These are phyloP conservation scores for Mucor racemosus DNA, from an alignment of 371 early-diverging fungal species.

Conservation along the genomic window DNA sequence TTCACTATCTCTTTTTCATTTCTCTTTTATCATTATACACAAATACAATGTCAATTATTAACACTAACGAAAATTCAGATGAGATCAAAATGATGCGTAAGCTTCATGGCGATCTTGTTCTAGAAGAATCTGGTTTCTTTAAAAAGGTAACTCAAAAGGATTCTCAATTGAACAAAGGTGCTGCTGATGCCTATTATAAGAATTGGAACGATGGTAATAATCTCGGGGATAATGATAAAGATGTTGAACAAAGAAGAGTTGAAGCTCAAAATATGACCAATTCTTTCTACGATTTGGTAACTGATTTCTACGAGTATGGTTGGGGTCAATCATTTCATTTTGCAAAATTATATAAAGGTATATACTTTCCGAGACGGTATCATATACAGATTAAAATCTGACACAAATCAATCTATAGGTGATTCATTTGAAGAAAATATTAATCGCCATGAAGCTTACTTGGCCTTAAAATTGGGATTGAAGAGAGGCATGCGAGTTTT, in stretches of 20 bases:
- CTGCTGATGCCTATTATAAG: slow-evolving; percentile 40
- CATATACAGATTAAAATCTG: background rate
- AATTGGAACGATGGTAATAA: slow-evolving; percentile 45
- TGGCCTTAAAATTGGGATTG: slow-evolving; percentile 71
- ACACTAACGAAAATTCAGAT: slow-evolving; percentile 31
- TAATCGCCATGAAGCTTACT: slow-evolving; percentile 76
- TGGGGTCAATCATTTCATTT: slow-evolving; percentile 88
- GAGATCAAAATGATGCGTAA: slow-evolving; percentile 42
- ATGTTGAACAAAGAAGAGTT: slow-evolving; percentile 46
- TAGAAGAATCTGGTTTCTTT: slow-evolving; percentile 45
- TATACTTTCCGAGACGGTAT: background rate
- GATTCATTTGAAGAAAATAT: slow-evolving; percentile 70
- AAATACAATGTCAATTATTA: slow-evolving; percentile 33
- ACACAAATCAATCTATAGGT: slow-evolving; percentile 27
- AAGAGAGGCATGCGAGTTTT: slow-evolving; percentile 64
- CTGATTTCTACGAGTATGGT: slow-evolving; percentile 66
- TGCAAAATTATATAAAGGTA: slow-evolving; percentile 57
- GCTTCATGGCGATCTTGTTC: slow-evolving; percentile 41
- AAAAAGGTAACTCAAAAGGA: slow-evolving; percentile 56
- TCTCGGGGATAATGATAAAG: slow-evolving; percentile 31
- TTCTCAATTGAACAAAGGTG: slow-evolving; percentile 51
- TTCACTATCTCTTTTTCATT: background rate
- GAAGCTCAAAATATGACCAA: slow-evolving; percentile 65
- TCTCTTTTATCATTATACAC: background rate
- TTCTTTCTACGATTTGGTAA: slow-evolving; percentile 67